Evolutionary conservation across 257 asterid species (phyloP), one percentile per base, ranked within the genome.

Genomic region (Anisodus tanguticus): DNA sequence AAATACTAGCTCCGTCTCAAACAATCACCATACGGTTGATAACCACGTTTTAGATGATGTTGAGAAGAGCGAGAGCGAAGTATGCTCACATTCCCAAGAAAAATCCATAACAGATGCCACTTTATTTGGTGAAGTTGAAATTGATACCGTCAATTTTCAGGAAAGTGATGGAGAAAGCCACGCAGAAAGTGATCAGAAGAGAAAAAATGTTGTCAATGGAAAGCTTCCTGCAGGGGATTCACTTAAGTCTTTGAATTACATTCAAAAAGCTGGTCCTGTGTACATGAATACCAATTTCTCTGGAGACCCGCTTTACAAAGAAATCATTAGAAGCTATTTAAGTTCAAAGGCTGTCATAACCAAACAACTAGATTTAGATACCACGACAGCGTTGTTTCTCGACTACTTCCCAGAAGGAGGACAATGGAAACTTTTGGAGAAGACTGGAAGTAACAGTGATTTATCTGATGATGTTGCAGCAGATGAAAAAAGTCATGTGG

Each of bases 401-500:
- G 92, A 91, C 79, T 92, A 91, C 90, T 82, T 87, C 78, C 97
- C 97, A 70, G 95, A 94, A 86, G 98, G 91, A 92, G 95, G 92
- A 51, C 91, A 86, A 85, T 91, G 94, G 97, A 93, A 92, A 89
- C 91, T 93, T 79, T 87, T 90, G 88, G 94, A 91, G 79, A 87
- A 84, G 82, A 84, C 87, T 79, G 90, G 90, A 82, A 86, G 86
- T 45, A 77, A 79, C 80, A 87, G 22, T 88, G 88, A 81, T 66
- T 82, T 59, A 17, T 55, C 49, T 82, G 86, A 90, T 71, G 83
- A 84, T 62, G 57, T 66, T 83, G 81, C 79, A 59, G 74, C 79
- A 57, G 82, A 55, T 74, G 87, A 62, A 81, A 76, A 66, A 43
- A 57, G 76, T 58, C 86, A 87, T 70, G 79, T 13, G 41, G 85